A percentile compares a stretch with the other conserved stretches of the same genome.
Conservation (phyloP, 306 rosid genomes). For the Cucurbita maxima region DNA sequence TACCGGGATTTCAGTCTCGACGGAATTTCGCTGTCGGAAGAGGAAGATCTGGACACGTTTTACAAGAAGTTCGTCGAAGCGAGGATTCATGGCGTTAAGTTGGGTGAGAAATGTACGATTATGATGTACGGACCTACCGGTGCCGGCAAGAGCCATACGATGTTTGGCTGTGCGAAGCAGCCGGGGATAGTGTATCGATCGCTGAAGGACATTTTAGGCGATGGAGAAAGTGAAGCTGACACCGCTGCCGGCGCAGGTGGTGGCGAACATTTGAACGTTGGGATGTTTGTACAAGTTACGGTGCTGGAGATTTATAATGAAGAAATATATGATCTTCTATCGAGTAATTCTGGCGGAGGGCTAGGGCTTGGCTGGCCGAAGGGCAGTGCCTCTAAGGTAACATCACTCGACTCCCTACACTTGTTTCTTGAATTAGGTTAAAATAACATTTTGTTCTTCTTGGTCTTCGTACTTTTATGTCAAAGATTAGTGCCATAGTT, state of each 20-base stretch:
- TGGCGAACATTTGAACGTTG: conserved; percentile 21
- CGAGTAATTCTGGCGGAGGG: conserved; percentile 57
- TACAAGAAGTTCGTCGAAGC: conserved; percentile 64
- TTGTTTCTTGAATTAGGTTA: neutral
- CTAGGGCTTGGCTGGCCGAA: conserved; percentile 81
- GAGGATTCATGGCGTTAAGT: conserved; percentile 56
- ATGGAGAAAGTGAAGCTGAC: conserved; percentile 16
- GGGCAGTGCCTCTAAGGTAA: conserved; percentile 68
- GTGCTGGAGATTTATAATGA: conserved; percentile 95
- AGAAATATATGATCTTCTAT: conserved; percentile 80
- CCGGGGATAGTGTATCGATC: conserved; percentile 88
- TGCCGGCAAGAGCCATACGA: conserved; percentile 91
- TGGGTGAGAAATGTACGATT: conserved; percentile 83
- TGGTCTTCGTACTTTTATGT: neutral
- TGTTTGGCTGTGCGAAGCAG: conserved; percentile 81
- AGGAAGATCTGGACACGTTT: conserved; percentile 54
- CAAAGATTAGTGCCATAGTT: neutral
- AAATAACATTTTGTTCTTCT: neutral
- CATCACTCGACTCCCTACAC: neutral
- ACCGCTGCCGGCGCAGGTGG: neutral
- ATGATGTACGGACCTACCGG: conserved; percentile 99
- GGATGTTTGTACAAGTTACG: conserved; percentile 79
- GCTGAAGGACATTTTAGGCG: conserved; percentile 74
- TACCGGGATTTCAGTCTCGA: conserved; percentile 88
- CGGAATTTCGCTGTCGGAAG: conserved; percentile 80